A percentile compares a stretch with the other conserved stretches of the same genome.
Conservation (phyloP, 805 yeast genomes). For the Limtongia smithiae region DNA sequence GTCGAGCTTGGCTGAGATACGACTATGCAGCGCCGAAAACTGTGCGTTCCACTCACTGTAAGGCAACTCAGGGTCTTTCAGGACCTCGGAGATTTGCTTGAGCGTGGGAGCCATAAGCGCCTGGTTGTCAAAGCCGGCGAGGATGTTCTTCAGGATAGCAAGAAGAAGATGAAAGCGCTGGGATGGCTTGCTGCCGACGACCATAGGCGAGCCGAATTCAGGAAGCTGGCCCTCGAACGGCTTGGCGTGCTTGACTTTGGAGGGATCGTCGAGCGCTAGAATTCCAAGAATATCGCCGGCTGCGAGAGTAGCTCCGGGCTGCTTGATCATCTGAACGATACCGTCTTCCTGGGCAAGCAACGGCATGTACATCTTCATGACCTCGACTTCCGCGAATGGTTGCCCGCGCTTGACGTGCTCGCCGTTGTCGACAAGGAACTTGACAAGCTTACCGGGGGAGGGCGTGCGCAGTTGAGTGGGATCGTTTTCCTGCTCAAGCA, state of each 20-base stretch:
- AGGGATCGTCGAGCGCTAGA: conserved; percentile 90
- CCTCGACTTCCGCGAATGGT: conserved; percentile 97
- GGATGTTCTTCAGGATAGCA: conserved; percentile 67
- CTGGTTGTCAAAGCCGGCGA: conserved; percentile 92
- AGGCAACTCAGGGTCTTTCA: conserved; percentile 80
- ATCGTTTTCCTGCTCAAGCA: conserved; percentile 91
- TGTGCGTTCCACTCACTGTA: conserved; percentile 86
- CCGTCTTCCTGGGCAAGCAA: conserved; percentile 92
- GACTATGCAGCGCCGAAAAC: conserved; percentile 85
- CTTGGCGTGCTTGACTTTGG: conserved; percentile 93
- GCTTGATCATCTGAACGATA: conserved; percentile 84
- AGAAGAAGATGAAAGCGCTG: conserved; percentile 63
- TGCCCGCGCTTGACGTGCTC: conserved; percentile 90
- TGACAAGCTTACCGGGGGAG: conserved; percentile 96
- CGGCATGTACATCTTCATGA: conserved; percentile 99
- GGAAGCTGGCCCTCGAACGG: conserved; percentile 95
- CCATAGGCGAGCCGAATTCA: conserved; percentile 74
- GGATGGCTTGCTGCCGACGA: conserved; percentile 79
- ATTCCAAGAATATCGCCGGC: conserved; percentile 98
- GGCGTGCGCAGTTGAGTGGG: conserved; percentile 99
- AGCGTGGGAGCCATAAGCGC: conserved; percentile 85
- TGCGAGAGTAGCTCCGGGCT: conserved; percentile 94
- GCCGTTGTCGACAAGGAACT: conserved; percentile 89
- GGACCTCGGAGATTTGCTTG: conserved; percentile 62
- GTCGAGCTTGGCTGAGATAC: conserved; percentile 78